Conservation (phyloP, 139 green algal species). For the Coelastrella sp. region DNA sequence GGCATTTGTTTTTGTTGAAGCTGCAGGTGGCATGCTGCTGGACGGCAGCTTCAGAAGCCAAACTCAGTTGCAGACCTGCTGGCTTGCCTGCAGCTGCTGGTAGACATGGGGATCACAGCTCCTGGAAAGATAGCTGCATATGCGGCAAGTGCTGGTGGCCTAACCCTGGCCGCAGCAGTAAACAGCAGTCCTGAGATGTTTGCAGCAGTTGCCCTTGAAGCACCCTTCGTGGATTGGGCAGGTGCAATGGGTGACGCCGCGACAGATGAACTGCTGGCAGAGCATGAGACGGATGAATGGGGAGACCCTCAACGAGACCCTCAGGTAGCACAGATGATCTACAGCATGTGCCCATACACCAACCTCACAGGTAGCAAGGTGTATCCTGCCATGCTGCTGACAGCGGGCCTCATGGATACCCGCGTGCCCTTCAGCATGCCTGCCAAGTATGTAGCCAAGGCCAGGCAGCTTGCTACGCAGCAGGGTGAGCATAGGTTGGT, state of each 20-base stretch:
- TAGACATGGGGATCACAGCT: conserved; percentile 40
- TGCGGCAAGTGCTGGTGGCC: conserved; percentile 59
- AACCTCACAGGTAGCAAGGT: background rate
- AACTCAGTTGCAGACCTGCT: conserved; percentile 67
- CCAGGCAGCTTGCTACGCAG: conserved; percentile 13
- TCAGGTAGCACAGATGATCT: conserved; percentile 43
- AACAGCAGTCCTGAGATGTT: conserved; percentile 56
- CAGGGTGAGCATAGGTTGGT: background rate
- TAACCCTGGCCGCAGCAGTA: conserved; percentile 36
- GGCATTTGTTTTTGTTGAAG: background rate
- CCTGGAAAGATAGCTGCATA: conserved; percentile 58
- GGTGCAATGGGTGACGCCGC: background rate
- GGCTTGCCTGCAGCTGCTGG: conserved; percentile 59
- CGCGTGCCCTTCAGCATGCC: conserved; percentile 66
- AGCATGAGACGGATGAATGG: conserved; percentile 79
- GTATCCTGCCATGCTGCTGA: conserved; percentile 59
- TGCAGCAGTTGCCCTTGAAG: conserved; percentile 64
- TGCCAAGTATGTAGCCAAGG: conserved; percentile 68
- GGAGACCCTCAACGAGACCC: conserved; percentile 56
- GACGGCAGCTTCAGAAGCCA: conserved; percentile 53
- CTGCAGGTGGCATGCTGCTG: conserved; percentile 76
- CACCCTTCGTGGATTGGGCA: conserved; percentile 66
- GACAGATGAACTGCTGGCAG: conserved; percentile 50
- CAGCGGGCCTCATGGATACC: conserved; percentile 52
- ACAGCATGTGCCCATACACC: conserved; percentile 62